Evolutionary conservation across 192 early-diverging fungal genomes (phyloP).

Genomic region (Radiomyces spectabilis): DNA sequence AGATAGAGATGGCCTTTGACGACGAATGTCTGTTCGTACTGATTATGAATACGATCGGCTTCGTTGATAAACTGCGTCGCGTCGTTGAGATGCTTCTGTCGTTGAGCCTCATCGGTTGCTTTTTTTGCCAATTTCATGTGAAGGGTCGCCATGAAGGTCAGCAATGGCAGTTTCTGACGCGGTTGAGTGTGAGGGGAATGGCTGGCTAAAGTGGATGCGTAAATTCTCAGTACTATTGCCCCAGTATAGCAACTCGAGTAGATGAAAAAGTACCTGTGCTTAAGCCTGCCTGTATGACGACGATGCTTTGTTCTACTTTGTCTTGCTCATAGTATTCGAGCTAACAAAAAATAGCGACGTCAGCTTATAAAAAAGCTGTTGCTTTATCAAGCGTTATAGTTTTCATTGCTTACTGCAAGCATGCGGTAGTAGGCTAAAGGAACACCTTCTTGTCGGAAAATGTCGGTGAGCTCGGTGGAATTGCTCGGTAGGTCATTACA

Average conservation of each 20-base stretch:
- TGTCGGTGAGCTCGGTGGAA: constrained; percentile 27
- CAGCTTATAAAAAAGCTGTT: not conserved
- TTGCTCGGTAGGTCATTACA: constrained; percentile 28
- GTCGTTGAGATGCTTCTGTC: constrained; percentile 49
- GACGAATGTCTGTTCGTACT: constrained; percentile 62
- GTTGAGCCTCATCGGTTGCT: constrained; percentile 24
- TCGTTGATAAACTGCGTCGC: constrained; percentile 73
- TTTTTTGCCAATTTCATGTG: constrained; percentile 63
- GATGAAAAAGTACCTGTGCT: constrained; percentile 23
- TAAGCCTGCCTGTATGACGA: constrained; percentile 48
- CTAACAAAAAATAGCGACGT: constrained; percentile 12
- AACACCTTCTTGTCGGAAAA: constrained; percentile 25
- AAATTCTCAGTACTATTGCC: too few species aligned
- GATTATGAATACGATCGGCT: constrained; percentile 64
- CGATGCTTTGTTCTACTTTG: constrained; percentile 49
- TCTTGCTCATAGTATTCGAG: constrained; percentile 70
- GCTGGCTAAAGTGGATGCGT: too few species aligned
- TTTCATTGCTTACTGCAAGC: constrained; percentile 21
- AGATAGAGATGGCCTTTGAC: constrained; percentile 63
- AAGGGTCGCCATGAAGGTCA: constrained; percentile 67
- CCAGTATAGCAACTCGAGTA: too few species aligned
- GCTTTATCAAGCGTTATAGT: too few species aligned
- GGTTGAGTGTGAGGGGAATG: constrained; percentile 25
- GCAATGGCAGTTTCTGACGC: constrained; percentile 57
- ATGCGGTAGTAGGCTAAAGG: constrained; percentile 25